Percentiles rank a stretch among this genome's conserved stretches.
phyloP scores from a whole-genome alignment of 331 rosid species.

The Pyracantha coccinea region DNA sequence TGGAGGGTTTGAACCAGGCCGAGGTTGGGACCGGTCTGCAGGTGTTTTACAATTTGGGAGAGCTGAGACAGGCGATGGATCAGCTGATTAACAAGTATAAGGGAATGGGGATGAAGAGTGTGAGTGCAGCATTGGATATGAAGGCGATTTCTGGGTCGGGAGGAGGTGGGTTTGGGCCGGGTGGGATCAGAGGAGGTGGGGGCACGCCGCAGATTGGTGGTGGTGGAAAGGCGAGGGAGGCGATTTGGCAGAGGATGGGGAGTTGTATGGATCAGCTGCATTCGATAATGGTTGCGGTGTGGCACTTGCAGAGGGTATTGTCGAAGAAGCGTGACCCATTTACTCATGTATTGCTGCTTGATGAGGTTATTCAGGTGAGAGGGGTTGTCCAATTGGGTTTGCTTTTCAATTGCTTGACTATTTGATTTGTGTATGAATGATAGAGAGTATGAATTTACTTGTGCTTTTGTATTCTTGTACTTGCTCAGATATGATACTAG shows the following conservation, averaged over 20 bases:
- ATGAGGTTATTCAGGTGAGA: constrained; percentile 83
- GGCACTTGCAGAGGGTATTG: constrained; percentile 96
- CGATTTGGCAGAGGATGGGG: constrained; percentile 86
- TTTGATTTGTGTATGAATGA: neutral
- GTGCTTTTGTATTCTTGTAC: neutral
- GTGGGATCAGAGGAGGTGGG: constrained; percentile 85
- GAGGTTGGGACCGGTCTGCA: constrained; percentile 97
- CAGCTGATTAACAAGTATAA: constrained; percentile 63
- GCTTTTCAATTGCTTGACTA: neutral
- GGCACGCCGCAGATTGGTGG: constrained; percentile 95
- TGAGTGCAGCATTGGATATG: constrained; percentile 82
- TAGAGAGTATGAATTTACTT: neutral
- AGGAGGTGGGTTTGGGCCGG: constrained; percentile 74
- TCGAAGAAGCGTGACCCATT: constrained; percentile 94
- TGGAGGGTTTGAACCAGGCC: constrained; percentile 97
- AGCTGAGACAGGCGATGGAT: constrained; percentile 67
- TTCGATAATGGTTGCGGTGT: constrained; percentile 69
- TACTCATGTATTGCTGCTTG: constrained; percentile 88
- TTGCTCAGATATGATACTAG: neutral
- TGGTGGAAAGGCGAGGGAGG: constrained; percentile 86
- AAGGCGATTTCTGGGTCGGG: constrained; percentile 68
- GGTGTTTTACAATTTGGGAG: constrained; percentile 91
- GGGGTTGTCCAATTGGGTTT: neutral
- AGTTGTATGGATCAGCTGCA: constrained; percentile 87
- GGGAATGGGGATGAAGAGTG: constrained; percentile 69